A percentile compares a stretch with the other conserved stretches of the same genome.
phyloP scores from a whole-genome alignment of 768 basidiomycete species.

The Chalciporus piperatus region DNA sequence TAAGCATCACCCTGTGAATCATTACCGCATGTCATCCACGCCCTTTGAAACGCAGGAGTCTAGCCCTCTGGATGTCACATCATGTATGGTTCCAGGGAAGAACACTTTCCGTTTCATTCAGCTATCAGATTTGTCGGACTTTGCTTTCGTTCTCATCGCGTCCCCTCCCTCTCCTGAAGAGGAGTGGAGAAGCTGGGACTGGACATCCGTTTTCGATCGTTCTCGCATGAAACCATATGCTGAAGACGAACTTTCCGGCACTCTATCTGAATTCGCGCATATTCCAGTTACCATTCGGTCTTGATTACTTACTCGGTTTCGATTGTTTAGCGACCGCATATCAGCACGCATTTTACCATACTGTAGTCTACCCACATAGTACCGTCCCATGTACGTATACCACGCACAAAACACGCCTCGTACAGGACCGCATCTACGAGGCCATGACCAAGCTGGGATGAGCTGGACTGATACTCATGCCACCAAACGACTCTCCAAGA shows the following conservation, averaged over 20 bases:
- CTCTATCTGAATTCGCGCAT: conserved; percentile 19
- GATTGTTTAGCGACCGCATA: background rate
- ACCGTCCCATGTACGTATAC: background rate
- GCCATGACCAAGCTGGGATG: conserved; percentile 23
- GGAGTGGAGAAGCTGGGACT: conserved; percentile 22
- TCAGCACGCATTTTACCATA: background rate
- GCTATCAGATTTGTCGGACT: conserved; percentile 40
- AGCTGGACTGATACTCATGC: conserved; percentile 82
- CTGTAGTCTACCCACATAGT: background rate
- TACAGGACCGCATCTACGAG: conserved; percentile 1
- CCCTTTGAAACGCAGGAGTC: conserved; percentile 23
- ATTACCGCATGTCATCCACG: background rate
- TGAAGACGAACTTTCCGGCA: background rate
- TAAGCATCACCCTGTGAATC: conserved; percentile 22
- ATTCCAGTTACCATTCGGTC: conserved; percentile 17
- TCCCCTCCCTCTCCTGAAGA: conserved; percentile 23
- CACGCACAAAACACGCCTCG: background rate
- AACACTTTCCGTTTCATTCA: conserved; percentile 54
- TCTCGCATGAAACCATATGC: background rate
- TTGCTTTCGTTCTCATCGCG: conserved; percentile 45
- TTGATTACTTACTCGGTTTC: conserved; percentile 5
- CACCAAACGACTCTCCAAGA: conserved; percentile 66
- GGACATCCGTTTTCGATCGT: conserved; percentile 15
- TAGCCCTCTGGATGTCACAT: conserved; percentile 40
- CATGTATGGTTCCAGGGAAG: conserved; percentile 38